Evolutionary conservation across 2,329 filamentous ascomycete genomes (phyloP), one percentile per base, ranked within the genome.

Genomic region (Xylariaceae sp.): DNA sequence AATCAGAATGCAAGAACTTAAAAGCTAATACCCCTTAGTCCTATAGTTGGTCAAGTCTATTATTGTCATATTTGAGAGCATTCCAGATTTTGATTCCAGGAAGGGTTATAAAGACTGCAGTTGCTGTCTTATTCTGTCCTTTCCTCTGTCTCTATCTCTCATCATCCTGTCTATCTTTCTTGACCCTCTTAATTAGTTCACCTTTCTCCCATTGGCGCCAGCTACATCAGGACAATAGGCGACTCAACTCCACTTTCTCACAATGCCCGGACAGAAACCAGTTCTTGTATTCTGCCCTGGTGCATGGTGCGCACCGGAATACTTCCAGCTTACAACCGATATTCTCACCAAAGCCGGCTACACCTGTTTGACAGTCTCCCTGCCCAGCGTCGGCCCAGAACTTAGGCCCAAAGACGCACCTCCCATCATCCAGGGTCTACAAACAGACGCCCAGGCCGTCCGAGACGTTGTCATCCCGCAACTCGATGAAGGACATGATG

Each of bases 221-320:
- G 21, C n/a, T 37, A 48, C 11, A 46, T 29, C 26, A 5, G 2
- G 16, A 43, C 24, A 48, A 44, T 31, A 44, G 34, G 7, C 3
- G 24, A 11, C 29, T 58, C 21, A 16, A 29, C 6, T 41, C 4
- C 17, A 33, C 11, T 8, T 23, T 24, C 17, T 23, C 54, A 21
- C 29, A 31, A 64, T 62, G 62, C 2, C 60, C 12, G 43, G 36
- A 3, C 9, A 57, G 24, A 61, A 63, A 31, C 63, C 58, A 28
- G 47, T 54, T 28, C 31, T 65, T 33, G 58, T 62, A 37, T 57
- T 65, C 43, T 58, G 52, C 12, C 63, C 60, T 19, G 65, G 60
- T 1, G 62, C 63, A 12, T 65, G 63, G 62, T 60, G 60, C 21
- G 49, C 9, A 12, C 48, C 58, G 0, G 55, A 29, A 28, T 62